Percentiles rank a stretch among this genome's conserved stretches.
These are phyloP conservation scores for Catharanthus roseus DNA, from an alignment of 257 asterid species.

Conservation along the genomic window DNA sequence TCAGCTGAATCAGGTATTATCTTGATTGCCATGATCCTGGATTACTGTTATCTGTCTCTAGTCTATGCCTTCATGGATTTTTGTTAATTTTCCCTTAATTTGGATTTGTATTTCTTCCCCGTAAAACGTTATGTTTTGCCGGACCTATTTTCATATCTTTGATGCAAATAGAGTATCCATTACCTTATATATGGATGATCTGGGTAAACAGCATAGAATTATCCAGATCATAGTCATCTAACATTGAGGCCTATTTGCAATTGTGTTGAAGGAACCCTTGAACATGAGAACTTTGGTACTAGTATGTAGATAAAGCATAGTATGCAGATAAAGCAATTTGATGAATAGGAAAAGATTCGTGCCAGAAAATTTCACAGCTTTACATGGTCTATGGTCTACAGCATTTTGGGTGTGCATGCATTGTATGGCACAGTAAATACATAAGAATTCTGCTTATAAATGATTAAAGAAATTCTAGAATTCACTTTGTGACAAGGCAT, in stretches of 20 bases:
- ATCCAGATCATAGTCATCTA: not conserved
- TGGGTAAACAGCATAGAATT: not conserved
- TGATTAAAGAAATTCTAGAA: not conserved
- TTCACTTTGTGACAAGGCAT: not conserved
- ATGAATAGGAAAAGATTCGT: not conserved
- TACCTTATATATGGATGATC: not conserved
- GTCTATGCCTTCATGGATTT: not conserved
- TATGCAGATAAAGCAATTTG: not conserved
- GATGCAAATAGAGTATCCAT: not conserved
- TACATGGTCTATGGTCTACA: not conserved
- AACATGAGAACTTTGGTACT: not conserved
- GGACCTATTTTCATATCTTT: not conserved
- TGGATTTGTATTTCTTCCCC: not conserved
- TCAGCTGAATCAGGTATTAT: slow-evolving; percentile 44
- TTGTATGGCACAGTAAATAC: not conserved
- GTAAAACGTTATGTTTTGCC: not conserved
- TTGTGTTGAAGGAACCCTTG: too few relatives aligned
- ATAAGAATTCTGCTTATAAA: not conserved
- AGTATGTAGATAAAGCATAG: not conserved
- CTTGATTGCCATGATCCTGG: not conserved
- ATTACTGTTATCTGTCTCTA: not conserved
- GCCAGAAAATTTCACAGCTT: not conserved
- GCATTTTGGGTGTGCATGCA: not conserved
- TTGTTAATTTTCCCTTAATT: not conserved
- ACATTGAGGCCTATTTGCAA: not conserved